Percentiles rank a stretch among this genome's conserved stretches.
phyloP scores from a whole-genome alignment of 2,329 filamentous ascomycete genomes.

The Botrytis paeoniae region DNA sequence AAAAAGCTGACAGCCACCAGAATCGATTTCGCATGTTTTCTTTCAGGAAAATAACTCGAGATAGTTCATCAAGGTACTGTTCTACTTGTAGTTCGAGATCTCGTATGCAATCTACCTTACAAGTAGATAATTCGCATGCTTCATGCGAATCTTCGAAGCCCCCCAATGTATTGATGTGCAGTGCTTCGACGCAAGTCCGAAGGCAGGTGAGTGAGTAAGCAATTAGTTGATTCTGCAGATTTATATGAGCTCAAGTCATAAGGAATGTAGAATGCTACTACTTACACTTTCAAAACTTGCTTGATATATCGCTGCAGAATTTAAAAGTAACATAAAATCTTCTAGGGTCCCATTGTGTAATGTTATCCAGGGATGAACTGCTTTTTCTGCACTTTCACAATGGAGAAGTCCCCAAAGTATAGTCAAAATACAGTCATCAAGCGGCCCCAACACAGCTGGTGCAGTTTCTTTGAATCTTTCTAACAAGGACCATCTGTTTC shows the following conservation, averaged over 20 bases:
- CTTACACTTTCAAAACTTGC: conserved; percentile 11
- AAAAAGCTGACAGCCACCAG: conserved; percentile 28
- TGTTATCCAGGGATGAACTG: background rate
- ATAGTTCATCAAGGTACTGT: conserved; percentile 24
- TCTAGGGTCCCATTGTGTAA: conserved; percentile 5
- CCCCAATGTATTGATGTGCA: conserved; percentile 14
- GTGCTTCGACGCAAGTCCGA: conserved; percentile 24
- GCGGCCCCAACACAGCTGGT: conserved; percentile 14
- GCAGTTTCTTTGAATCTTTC: background rate
- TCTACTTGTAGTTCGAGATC: conserved; percentile 16
- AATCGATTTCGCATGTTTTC: conserved; percentile 22
- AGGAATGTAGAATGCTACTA: no score
- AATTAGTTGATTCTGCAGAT: conserved; percentile 26
- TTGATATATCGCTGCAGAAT: conserved; percentile 14
- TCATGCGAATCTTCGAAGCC: conserved; percentile 4
- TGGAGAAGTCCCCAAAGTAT: conserved; percentile 19
- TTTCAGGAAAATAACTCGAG: conserved; percentile 24
- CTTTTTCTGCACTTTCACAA: conserved; percentile 1
- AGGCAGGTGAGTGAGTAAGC: conserved; percentile 28
- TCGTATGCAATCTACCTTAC: conserved; percentile 22
- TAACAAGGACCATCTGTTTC: background rate
- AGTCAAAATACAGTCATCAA: conserved; percentile 17
- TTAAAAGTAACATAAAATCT: conserved; percentile 8
- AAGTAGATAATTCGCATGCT: conserved; percentile 13
- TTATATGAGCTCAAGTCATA: background rate